A percentile compares a stretch with the other conserved stretches of the same genome.
These are phyloP conservation scores for Catenaria anguillulae DNA, from an alignment of 371 early-diverging fungal genomes.

Conservation along the genomic window DNA sequence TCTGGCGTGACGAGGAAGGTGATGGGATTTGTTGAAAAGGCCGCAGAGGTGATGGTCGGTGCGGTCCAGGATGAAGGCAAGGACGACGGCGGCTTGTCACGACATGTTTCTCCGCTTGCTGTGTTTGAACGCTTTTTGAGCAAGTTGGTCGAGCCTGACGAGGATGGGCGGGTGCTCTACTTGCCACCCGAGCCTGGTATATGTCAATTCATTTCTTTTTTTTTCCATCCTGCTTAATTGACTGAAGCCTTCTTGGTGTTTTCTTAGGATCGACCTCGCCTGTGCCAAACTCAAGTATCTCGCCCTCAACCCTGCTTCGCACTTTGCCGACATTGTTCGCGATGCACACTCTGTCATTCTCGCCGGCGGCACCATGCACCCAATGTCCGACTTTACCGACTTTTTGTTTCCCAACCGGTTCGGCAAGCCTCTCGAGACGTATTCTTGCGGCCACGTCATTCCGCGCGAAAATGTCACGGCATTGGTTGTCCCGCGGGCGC, in stretches of 20 bases:
- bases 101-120: slow-evolving; percentile 28
- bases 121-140: slow-evolving; percentile 40
- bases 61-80: slow-evolving; percentile 5
- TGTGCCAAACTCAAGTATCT: slow-evolving; percentile 44
- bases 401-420: slow-evolving; percentile 37
- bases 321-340: slow-evolving; percentile 59
- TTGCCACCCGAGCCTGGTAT: neutral
- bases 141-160: slow-evolving; percentile 42
- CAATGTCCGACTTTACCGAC: slow-evolving; percentile 29
- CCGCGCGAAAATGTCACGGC: slow-evolving; percentile 46
- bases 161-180: slow-evolving; percentile 53
- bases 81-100: slow-evolving; percentile 6
- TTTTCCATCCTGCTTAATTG: no score
- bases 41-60: neutral
- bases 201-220: no score
- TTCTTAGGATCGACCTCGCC: no score
- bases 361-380: slow-evolving; percentile 95
- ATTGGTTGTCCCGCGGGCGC: slow-evolving; percentile 46
- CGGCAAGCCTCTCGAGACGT: slow-evolving; percentile 30
- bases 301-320: slow-evolving; percentile 68
- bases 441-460: slow-evolving; percentile 67
- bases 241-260: no score
- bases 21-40: slow-evolving; percentile 19
- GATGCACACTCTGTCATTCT: slow-evolving; percentile 72
- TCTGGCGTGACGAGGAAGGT: slow-evolving; percentile 61